phyloP scores from a whole-genome alignment of 75 land plant genomes.

The Pseudotsuga menziesii region DNA sequence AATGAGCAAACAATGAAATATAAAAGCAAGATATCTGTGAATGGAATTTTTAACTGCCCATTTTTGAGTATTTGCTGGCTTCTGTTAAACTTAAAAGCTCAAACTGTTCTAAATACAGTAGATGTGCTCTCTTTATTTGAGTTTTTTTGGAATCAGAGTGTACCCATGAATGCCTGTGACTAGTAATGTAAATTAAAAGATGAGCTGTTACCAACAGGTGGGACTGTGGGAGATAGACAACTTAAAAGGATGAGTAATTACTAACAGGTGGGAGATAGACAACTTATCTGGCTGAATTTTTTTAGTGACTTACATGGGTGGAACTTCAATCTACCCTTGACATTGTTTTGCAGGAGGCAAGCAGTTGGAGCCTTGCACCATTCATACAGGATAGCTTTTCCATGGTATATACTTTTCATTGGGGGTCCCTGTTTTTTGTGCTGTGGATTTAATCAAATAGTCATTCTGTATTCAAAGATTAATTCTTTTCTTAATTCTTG shows the following conservation, averaged over 20 bases:
- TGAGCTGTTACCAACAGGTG: background rate
- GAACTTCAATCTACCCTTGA: background rate
- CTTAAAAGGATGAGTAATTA: background rate
- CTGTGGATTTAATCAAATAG: background rate
- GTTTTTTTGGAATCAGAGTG: background rate
- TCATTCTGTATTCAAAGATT: background rate
- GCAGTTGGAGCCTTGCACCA: conserved; percentile 67
- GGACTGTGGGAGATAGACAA: no score
- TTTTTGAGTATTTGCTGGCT: background rate
- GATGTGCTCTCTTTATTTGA: background rate
- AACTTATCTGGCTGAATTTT: background rate
- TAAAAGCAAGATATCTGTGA: background rate
- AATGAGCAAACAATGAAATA: background rate
- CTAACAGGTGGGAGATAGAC: background rate
- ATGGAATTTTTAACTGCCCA: background rate
- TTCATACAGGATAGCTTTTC: conserved; percentile 76
- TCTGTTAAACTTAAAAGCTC: background rate
- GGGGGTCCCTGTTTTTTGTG: conserved; percentile 5
- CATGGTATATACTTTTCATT: conserved; percentile 41
- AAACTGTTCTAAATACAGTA: background rate
- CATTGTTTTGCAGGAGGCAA: conserved; percentile 47
- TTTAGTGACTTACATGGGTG: background rate
- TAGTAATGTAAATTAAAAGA: background rate
- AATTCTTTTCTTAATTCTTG: background rate
- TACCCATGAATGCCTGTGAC: background rate